These are phyloP conservation scores for Brassica hybrid DNA, from an alignment of 441 rosid species.

Conservation along the genomic window DNA sequence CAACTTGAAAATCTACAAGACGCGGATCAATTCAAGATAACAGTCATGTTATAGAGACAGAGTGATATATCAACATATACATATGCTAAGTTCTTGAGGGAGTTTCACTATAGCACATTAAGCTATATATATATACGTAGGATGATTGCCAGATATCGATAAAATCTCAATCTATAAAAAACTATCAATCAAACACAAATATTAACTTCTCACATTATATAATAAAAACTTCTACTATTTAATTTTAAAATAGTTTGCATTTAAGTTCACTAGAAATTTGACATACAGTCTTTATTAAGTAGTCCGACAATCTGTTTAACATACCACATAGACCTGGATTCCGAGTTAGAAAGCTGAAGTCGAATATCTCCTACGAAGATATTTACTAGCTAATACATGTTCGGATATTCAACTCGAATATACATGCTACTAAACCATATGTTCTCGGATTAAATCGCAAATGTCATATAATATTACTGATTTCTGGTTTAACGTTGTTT, in stretches of 20 bases:
- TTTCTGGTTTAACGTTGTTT: not conserved
- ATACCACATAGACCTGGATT: not conserved
- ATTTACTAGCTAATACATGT: slow-evolving; percentile 1
- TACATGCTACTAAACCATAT: slow-evolving; percentile 6
- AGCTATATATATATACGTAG: not conserved
- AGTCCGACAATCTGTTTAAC: not conserved
- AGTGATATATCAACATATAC: not conserved
- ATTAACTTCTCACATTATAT: not conserved
- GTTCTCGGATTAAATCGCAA: not conserved
- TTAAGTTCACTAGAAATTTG: not conserved
- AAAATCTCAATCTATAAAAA: not conserved
- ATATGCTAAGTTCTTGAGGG: not conserved
- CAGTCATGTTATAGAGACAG: not conserved
- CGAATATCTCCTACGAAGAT: slow-evolving; percentile 1
- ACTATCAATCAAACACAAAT: not conserved
- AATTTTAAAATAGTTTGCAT: not conserved
- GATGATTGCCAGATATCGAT: not conserved
- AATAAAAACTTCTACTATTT: not conserved
- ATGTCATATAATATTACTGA: not conserved
- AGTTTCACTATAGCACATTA: not conserved
- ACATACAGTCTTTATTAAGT: not conserved
- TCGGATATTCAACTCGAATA: slow-evolving; percentile 1
- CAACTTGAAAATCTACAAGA: slow-evolving; percentile 4
- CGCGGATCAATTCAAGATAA: slow-evolving; percentile 11
- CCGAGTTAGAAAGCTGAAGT: not conserved